Conservation (phyloP, 352 stramenopile genomes). For the Globisporangium yorkense region DNA sequence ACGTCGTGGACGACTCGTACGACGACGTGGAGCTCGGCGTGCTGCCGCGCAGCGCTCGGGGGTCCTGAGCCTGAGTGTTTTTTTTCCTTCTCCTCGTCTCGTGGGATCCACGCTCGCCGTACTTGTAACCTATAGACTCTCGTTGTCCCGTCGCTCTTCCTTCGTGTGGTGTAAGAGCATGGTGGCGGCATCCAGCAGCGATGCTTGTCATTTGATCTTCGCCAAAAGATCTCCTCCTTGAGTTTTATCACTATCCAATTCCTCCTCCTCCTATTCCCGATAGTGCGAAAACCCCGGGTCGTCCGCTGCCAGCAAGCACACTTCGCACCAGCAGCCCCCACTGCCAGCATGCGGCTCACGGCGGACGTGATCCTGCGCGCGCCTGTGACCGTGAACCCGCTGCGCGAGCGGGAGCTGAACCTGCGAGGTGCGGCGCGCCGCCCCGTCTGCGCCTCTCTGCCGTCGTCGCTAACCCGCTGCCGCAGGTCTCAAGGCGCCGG, state of each 20-base stretch:
- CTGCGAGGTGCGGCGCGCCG: constrained; percentile 58
- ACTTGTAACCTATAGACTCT: neutral
- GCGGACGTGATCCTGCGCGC: constrained; percentile 87
- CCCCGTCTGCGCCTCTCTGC: constrained; percentile 3
- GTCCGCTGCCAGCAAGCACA: neutral
- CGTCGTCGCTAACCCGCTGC: constrained; percentile 26
- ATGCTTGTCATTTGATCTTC: no score
- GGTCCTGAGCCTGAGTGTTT: constrained; percentile 11
- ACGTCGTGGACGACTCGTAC: constrained; percentile 44
- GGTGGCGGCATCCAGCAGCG: no score
- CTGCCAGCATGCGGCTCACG: constrained; percentile 71
- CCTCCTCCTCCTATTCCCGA: neutral
- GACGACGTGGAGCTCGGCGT: constrained; percentile 56
- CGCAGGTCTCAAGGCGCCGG: constrained; percentile 86
- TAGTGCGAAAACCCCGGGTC: neutral
- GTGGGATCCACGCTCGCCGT: neutral
- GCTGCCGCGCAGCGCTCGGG: constrained; percentile 36
- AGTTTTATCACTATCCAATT: neutral
- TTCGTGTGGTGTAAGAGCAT: no score
- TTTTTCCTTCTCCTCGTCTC: neutral
- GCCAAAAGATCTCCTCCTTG: neutral
- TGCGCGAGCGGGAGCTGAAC: constrained; percentile 90
- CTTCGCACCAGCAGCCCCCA: neutral
- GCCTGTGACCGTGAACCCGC: constrained; percentile 87
- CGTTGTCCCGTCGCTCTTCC: no score